Evolutionary conservation across 306 rosid species (phyloP).

Genomic region (Sindora glabra): DNA sequence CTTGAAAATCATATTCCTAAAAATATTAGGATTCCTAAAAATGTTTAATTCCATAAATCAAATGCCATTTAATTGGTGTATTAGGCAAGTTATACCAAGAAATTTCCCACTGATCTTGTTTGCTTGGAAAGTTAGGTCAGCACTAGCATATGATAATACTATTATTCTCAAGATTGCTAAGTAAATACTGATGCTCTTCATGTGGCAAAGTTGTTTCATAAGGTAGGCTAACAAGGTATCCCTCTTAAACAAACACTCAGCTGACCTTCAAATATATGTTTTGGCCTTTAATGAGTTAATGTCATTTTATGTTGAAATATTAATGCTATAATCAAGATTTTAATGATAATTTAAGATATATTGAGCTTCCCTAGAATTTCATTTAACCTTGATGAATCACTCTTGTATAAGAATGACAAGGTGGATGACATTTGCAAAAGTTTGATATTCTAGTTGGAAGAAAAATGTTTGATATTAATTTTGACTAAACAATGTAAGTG

Average conservation of each 20-base stretch:
- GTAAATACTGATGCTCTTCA: slow-evolving; percentile 89
- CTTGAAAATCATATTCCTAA: too few relatives aligned
- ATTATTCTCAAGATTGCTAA: slow-evolving; percentile 74
- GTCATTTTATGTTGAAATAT: background rate
- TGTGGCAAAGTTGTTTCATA: slow-evolving; percentile 62
- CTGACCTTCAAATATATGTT: too few relatives aligned
- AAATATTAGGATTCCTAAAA: too few relatives aligned
- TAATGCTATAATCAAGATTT: background rate
- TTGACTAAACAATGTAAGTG: too few relatives aligned
- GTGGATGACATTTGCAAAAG: too few relatives aligned
- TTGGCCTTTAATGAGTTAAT: background rate
- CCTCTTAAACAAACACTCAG: too few relatives aligned
- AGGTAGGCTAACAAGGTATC: slow-evolving; percentile 43
- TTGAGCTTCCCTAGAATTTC: background rate
- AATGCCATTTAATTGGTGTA: slow-evolving; percentile 94
- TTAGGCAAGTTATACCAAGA: slow-evolving; percentile 96
- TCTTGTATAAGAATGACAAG: too few relatives aligned
- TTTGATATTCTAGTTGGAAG: too few relatives aligned
- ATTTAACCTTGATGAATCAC: background rate
- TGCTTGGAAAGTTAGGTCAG: slow-evolving; percentile 97
- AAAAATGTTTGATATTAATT: too few relatives aligned
- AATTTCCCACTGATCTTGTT: slow-evolving; percentile 89
- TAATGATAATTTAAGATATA: background rate
- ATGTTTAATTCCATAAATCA: too few relatives aligned
- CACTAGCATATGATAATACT: slow-evolving; percentile 86